These are phyloP conservation scores for Globisporangium canariense DNA, from an alignment of 352 stramenopile species.

Conservation along the genomic window DNA sequence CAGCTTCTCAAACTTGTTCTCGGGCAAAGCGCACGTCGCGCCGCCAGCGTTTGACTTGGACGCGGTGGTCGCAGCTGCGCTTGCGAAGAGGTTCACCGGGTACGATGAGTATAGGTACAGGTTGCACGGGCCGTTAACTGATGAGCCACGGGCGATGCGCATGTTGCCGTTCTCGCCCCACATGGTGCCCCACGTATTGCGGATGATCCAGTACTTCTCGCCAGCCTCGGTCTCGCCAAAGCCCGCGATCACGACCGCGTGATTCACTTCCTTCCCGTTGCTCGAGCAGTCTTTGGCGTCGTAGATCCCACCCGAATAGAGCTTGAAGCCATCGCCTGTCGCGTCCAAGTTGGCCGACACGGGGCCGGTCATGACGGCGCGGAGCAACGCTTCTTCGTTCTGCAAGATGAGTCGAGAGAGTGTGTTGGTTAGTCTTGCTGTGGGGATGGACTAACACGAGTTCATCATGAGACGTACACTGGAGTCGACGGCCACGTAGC, in stretches of 20 bases:
- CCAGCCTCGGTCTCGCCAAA: slow-evolving; percentile 72
- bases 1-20: slow-evolving; percentile 37
- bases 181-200: slow-evolving; percentile 89
- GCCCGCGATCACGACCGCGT: slow-evolving; percentile 84
- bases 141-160: slow-evolving; percentile 54
- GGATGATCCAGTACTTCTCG: slow-evolving; percentile 86
- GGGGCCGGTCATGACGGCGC: slow-evolving; percentile 56
- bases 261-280: slow-evolving; percentile 78
- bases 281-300: slow-evolving; percentile 73
- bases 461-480: slow-evolving; percentile 10
- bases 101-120: slow-evolving; percentile 75
- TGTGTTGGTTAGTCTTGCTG: not conserved
- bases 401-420: not conserved
- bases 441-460: not conserved
- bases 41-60: slow-evolving; percentile 11
- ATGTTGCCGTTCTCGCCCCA: slow-evolving; percentile 86
- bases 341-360: slow-evolving; percentile 81
- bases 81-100: slow-evolving; percentile 45
- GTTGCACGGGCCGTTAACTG: slow-evolving; percentile 58
- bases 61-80: slow-evolving; percentile 10
- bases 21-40: slow-evolving; percentile 32
- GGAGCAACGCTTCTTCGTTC: slow-evolving; percentile 59
- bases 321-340: slow-evolving; percentile 70
- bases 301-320: slow-evolving; percentile 85
- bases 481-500: slow-evolving; percentile 50